Percentiles rank a stretch among this genome's conserved stretches.
These are phyloP conservation scores for Heimioporus sp. DNA, from an alignment of 768 basidiomycete species.

Conservation along the genomic window DNA sequence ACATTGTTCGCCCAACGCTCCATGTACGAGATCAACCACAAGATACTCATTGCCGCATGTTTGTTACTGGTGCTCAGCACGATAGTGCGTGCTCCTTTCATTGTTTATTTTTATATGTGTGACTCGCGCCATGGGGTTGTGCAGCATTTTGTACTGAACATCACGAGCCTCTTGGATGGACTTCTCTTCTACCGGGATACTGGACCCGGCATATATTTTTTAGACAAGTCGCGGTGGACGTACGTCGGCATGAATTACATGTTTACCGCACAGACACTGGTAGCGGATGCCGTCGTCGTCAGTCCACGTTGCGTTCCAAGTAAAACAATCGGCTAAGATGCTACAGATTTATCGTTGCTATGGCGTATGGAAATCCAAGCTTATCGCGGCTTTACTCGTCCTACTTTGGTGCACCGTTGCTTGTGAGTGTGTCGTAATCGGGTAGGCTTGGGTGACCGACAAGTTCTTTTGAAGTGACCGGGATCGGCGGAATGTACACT, in stretches of 20 bases:
- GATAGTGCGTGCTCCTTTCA: conserved; percentile 13
- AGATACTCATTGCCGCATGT: conserved; percentile 23
- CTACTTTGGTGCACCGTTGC: conserved; percentile 28
- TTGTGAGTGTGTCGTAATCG: conserved; percentile 6
- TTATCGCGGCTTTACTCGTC: conserved; percentile 24
- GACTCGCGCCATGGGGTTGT: background rate
- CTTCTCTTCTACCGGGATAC: conserved; percentile 19
- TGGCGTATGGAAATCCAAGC: conserved; percentile 30
- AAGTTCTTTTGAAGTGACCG: conserved; percentile 10
- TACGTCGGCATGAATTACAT: conserved; percentile 28
- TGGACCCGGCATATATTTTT: conserved; percentile 25
- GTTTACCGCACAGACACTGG: conserved; percentile 24
- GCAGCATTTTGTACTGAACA: conserved; percentile 27
- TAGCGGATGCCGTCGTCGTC: conserved; percentile 33
- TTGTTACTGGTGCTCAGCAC: conserved; percentile 31
- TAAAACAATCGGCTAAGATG: background rate
- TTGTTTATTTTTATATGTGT: background rate
- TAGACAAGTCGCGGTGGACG: conserved; percentile 23
- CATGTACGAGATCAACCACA: conserved; percentile 12
- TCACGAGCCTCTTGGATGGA: conserved; percentile 25
- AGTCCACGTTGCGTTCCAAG: background rate
- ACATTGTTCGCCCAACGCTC: conserved; percentile 10
- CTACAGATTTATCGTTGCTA: conserved; percentile 29
- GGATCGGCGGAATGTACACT: conserved; percentile 14
- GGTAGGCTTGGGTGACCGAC: background rate